Evolutionary conservation across 2,329 filamentous ascomycete species (phyloP).

Genomic region (Fusarium agapanthi): DNA sequence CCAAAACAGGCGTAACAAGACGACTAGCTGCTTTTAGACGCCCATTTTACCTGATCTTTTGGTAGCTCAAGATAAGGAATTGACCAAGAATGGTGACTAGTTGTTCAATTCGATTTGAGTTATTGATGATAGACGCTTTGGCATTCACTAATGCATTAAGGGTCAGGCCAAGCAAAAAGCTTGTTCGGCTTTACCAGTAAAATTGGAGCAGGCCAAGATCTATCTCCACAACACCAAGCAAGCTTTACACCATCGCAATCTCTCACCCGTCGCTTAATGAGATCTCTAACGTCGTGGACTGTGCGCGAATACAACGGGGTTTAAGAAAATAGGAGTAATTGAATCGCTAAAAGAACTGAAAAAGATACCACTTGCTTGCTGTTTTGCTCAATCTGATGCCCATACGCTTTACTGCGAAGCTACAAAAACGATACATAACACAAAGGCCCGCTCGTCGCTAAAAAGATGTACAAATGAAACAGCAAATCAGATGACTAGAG

Average conservation of each 20-base stretch:
- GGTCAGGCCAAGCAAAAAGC: background rate
- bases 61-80: background rate
- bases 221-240: background rate
- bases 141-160: conserved; percentile 8
- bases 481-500: rapidly evolving
- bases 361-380: background rate
- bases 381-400: background rate
- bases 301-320: rapidly evolving
- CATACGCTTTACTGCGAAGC: background rate
- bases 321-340: too few relatives aligned
- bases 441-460: rapidly evolving
- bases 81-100: too few relatives aligned
- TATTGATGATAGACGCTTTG: background rate
- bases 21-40: background rate
- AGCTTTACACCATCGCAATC: background rate
- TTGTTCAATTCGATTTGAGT: background rate
- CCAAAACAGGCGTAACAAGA: background rate
- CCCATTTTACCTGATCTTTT: background rate
- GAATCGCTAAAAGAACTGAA: too few relatives aligned
- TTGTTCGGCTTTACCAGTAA: background rate
- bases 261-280: background rate
- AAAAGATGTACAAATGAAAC: background rate
- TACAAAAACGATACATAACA: background rate
- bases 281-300: background rate
- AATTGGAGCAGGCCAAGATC: background rate